These are phyloP conservation scores for Fimicolochytrium jonesii DNA, from an alignment of 192 early-diverging fungal species.

Conservation along the genomic window DNA sequence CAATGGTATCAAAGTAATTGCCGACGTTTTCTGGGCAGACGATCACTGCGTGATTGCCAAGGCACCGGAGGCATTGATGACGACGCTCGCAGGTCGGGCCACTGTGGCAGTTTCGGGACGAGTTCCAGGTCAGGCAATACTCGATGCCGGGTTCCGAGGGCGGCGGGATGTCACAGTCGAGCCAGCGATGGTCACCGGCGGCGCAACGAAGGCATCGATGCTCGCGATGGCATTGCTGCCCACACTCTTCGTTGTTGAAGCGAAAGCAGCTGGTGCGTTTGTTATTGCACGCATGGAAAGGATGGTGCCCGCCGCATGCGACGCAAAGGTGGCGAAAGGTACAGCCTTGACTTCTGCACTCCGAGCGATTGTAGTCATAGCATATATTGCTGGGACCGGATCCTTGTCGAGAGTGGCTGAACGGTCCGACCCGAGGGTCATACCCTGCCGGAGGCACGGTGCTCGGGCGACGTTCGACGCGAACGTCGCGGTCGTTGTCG, in stretches of 20 bases:
- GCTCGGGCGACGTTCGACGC: too few relatives aligned
- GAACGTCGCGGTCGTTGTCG: too few relatives aligned
- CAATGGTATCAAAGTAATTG: too few relatives aligned
- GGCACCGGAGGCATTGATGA: conserved; percentile 9
- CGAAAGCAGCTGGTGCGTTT: conserved; percentile 10
- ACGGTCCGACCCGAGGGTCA: too few relatives aligned
- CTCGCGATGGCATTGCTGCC: conserved; percentile 1
- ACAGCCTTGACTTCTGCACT: too few relatives aligned
- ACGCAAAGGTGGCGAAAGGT: conserved; percentile 1
- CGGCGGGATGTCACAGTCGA: background rate
- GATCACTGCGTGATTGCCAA: conserved; percentile 10
- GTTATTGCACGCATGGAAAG: background rate
- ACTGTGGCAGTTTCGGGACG: conserved; percentile 6
- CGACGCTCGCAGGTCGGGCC: conserved; percentile 5
- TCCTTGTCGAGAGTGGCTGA: too few relatives aligned
- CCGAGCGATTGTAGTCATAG: too few relatives aligned
- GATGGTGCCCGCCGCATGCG: background rate
- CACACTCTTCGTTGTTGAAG: conserved; percentile 9
- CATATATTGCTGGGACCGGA: too few relatives aligned
- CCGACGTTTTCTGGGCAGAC: conserved; percentile 11
- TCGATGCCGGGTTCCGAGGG: background rate
- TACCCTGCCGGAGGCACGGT: too few relatives aligned
- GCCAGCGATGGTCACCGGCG: background rate
- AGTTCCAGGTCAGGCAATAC: conserved; percentile 16
- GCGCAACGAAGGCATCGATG: conserved; percentile 17